These are phyloP conservation scores for Rhododendron ovatum DNA, from an alignment of 148 eudicot genomes.

Conservation along the genomic window DNA sequence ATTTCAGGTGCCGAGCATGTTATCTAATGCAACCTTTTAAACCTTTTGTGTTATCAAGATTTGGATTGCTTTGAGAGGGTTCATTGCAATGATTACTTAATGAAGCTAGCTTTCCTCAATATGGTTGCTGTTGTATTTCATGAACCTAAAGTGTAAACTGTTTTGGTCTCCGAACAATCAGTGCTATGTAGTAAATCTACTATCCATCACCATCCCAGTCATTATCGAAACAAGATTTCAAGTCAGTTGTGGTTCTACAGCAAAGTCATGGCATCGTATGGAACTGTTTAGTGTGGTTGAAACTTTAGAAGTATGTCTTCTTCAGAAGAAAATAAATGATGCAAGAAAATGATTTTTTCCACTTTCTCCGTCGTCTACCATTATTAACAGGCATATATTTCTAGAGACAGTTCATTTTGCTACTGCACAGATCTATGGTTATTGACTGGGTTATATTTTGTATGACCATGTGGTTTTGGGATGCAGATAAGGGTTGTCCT, in stretches of 20 bases:
- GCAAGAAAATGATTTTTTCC: not conserved
- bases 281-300: not conserved
- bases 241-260: not conserved
- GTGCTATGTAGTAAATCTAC: not conserved
- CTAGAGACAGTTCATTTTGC: not conserved
- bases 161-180: not conserved
- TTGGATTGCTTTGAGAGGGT: not conserved
- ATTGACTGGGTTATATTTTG: not conserved
- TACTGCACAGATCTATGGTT: not conserved
- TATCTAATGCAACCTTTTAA: not conserved
- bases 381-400: not conserved
- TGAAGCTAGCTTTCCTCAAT: not conserved
- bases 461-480: not conserved
- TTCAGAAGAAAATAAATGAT: not conserved
- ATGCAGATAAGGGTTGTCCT: conserved; percentile 46
- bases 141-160: not conserved
- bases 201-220: not conserved
- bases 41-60: not conserved
- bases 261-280: not conserved
- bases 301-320: not conserved
- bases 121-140: not conserved
- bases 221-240: not conserved
- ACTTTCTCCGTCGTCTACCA: not conserved
- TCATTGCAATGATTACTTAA: not conserved
- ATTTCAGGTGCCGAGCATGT: not conserved